phyloP scores from a whole-genome alignment of 1,139 yeast genomes.

The Candida pseudoviswanathii region DNA sequence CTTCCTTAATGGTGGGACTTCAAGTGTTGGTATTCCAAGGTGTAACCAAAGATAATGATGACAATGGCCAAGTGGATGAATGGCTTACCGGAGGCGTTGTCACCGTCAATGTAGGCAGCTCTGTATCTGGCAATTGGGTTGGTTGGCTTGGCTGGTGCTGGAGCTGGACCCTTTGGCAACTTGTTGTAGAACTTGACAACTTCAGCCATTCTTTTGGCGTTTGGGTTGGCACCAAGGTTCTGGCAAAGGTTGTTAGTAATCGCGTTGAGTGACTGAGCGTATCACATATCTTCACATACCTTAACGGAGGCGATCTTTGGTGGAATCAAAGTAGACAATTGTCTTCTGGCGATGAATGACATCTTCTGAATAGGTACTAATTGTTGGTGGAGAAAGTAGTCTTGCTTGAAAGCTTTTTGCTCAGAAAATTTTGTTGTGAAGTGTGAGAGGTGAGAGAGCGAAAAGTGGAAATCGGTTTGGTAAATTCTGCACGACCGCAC shows the following conservation, averaged over 20 bases:
- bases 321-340: constrained; percentile 93
- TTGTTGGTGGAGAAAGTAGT: neutral
- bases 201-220: constrained; percentile 95
- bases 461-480: neutral
- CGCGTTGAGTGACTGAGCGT: too few species aligned
- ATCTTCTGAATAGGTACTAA: constrained; percentile 29
- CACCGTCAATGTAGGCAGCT: constrained; percentile 78
- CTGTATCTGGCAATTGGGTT: constrained; percentile 76
- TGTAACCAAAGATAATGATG: constrained; percentile 79
- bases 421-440: constrained; percentile 7
- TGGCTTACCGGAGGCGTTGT: constrained; percentile 80
- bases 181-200: constrained; percentile 95
- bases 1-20: constrained; percentile 46
- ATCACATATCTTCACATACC: constrained; percentile 50
- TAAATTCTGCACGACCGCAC: constrained; percentile 9
- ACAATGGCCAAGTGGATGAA: constrained; percentile 75
- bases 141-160: constrained; percentile 66
- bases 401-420: neutral
- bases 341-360: constrained; percentile 91
- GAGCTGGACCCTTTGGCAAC: constrained; percentile 91
- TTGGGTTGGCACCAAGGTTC: constrained; percentile 94
- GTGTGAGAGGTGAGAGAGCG: neutral
- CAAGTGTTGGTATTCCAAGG: constrained; percentile 89
- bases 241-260: constrained; percentile 42
- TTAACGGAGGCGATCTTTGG: constrained; percentile 98